Conservation (phyloP, 2,329 filamentous ascomycete species). For the Claviceps digitariae region DNA sequence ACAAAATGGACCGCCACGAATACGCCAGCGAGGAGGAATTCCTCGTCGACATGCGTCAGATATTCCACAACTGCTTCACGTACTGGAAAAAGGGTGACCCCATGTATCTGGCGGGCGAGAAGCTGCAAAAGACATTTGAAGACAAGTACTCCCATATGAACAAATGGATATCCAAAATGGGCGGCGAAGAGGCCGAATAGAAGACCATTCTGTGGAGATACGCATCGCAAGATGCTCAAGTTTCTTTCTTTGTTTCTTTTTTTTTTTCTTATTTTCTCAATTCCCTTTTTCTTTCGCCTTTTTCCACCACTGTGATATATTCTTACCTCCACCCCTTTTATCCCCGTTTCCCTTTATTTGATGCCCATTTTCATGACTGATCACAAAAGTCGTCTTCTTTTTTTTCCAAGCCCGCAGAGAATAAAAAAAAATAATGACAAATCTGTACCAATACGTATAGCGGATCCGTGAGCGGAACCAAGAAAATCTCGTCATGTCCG, state of each 20-base stretch:
- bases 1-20: conserved; percentile 40
- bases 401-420: too few species aligned
- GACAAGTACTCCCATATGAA: conserved; percentile 46
- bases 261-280: background rate
- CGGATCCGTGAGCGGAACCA: too few species aligned
- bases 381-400: too few species aligned
- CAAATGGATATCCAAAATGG: conserved; percentile 45
- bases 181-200: conserved; percentile 21
- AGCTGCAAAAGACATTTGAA: conserved; percentile 43
- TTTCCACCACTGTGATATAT: too few species aligned
- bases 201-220: background rate
- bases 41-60: conserved; percentile 42
- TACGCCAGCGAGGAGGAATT: conserved; percentile 42
- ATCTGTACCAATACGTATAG: too few species aligned
- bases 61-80: conserved; percentile 50
- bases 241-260: background rate
- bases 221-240: background rate
- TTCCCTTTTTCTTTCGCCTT: too few species aligned
- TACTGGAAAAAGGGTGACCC: conserved; percentile 44
- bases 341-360: too few species aligned
- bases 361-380: background rate
- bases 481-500: too few species aligned
- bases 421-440: too few species aligned
- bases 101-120: conserved; percentile 42
- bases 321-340: too few species aligned